Conservation (phyloP, 345 rosid species). For the Citrus medica region DNA sequence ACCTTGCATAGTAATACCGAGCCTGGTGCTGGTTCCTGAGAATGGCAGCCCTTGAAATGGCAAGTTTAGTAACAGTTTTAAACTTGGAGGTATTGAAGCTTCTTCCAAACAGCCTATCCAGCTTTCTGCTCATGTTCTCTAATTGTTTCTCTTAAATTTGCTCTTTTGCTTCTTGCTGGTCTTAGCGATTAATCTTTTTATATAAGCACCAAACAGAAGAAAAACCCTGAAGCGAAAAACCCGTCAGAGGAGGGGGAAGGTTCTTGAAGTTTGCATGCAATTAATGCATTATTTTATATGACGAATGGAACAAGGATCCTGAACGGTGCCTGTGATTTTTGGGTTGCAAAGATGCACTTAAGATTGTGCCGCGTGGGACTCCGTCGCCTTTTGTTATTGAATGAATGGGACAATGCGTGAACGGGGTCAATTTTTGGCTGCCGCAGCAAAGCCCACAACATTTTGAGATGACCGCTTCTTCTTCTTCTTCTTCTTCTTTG, state of each 20-base stretch:
- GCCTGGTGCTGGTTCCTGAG: conserved; percentile 41
- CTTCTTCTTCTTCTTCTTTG: background rate
- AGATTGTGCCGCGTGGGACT: background rate
- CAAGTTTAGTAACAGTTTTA: conserved; percentile 34
- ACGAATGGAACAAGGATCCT: background rate
- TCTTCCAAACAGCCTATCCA: conserved; percentile 35
- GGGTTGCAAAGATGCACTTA: background rate
- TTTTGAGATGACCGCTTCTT: background rate
- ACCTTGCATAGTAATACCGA: conserved; percentile 36
- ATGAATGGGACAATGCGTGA: background rate
- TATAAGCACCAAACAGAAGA: background rate
- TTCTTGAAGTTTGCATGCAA: no score
- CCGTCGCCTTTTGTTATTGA: background rate
- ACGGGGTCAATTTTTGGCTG: background rate
- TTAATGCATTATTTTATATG: background rate
- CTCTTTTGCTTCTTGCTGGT: background rate
- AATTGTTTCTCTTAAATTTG: background rate
- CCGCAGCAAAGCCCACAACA: background rate
- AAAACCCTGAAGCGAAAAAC: background rate
- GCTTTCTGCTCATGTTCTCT: conserved; percentile 18
- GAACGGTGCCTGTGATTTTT: background rate
- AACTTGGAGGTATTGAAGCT: conserved; percentile 37
- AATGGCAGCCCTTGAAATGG: conserved; percentile 42
- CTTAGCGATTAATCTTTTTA: background rate
- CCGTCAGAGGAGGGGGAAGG: background rate